Percentiles rank a stretch among this genome's conserved stretches.
Conservation (phyloP, 805 yeast genomes). For the Cyberlindnera xylosilytica region DNA sequence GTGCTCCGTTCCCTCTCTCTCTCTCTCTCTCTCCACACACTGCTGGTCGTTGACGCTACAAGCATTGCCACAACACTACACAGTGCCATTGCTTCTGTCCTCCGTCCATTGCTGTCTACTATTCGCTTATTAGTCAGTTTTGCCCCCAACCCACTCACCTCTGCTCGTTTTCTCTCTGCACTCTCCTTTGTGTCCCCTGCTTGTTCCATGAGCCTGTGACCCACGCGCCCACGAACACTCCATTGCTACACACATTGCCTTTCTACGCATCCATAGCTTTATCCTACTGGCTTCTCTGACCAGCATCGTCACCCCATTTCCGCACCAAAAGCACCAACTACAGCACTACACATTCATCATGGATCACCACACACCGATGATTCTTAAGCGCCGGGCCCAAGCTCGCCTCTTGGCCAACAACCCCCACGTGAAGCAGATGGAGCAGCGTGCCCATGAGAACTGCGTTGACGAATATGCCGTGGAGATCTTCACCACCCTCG, state of each 20-base stretch:
- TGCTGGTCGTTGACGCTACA: background rate
- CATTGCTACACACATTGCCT: too few species aligned
- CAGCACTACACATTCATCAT: slow-evolving; percentile 2
- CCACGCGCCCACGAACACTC: background rate
- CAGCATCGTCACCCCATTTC: too few species aligned
- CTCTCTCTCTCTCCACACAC: background rate
- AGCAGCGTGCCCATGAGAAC: slow-evolving; percentile 42
- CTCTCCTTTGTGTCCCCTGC: too few species aligned
- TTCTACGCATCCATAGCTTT: too few species aligned
- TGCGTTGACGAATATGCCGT: slow-evolving; percentile 43
- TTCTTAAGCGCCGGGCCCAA: slow-evolving; percentile 23
- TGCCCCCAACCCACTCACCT: too few species aligned
- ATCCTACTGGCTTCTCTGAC: too few species aligned
- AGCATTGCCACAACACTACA: too few species aligned
- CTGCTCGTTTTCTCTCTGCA: too few species aligned
- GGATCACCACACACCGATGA: slow-evolving; percentile 22
- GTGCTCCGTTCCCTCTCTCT: too few species aligned
- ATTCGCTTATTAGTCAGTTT: slow-evolving; percentile 16
- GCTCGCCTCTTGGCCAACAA: slow-evolving; percentile 33
- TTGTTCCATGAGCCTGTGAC: background rate
- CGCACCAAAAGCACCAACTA: too few species aligned
- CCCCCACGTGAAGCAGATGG: slow-evolving; percentile 42
- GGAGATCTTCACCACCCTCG: slow-evolving; percentile 37
- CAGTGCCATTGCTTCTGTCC: too few species aligned
- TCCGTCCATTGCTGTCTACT: too few species aligned